Evolutionary conservation across 345 rosid species (phyloP), one percentile per base, ranked within the genome.

Genomic region (Pistacia integerrima): DNA sequence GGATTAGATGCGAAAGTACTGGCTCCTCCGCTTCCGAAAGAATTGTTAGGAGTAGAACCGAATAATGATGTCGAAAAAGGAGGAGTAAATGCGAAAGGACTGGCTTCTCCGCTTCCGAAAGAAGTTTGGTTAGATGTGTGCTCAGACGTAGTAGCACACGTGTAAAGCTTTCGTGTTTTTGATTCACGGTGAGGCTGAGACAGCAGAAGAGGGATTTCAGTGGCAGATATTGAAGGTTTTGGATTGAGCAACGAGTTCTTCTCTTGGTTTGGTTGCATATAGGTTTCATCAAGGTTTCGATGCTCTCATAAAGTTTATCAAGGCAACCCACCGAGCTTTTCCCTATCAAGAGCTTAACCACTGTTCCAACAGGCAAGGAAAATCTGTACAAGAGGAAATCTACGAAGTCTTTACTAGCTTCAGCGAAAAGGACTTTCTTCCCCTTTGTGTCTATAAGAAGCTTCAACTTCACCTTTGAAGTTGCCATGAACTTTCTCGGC

Each of bases 341-440:
- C 14, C 49, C 35, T 16, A 2, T 38, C 4, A 81, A 25, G 4
- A 81, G 63, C 46, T 38, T 64, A 12, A 72, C 28, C 4, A 82
- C 77, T 13, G 82, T 75, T 1, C 74, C 83, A 5, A 82, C 11
- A 2, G 83, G 84, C 62, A 83, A 59, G 30, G 76, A 67, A 6
- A 75, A 63, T 3, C 79, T 38, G 68, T 18, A 44, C 62, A 84
- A 77, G 1, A 82, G 82, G 52, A 82, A 83, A 72, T 83, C 86
- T 4, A 84, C 81, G 11, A 83, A 76, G 6, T 78, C 81, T 64
- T 83, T 83, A 3, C 80, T 77, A 0, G 80, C 78, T 67, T 87
- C 86, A 0, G 85, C 81, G 58, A 64, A 83, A 0, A 77, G 52
- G 9, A 83, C 73, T 72, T 28, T 81, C 36, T 36, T 20, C 11